phyloP scores from a whole-genome alignment of 2,329 filamentous ascomycete species.

The Aspergillus transmontanensis region DNA sequence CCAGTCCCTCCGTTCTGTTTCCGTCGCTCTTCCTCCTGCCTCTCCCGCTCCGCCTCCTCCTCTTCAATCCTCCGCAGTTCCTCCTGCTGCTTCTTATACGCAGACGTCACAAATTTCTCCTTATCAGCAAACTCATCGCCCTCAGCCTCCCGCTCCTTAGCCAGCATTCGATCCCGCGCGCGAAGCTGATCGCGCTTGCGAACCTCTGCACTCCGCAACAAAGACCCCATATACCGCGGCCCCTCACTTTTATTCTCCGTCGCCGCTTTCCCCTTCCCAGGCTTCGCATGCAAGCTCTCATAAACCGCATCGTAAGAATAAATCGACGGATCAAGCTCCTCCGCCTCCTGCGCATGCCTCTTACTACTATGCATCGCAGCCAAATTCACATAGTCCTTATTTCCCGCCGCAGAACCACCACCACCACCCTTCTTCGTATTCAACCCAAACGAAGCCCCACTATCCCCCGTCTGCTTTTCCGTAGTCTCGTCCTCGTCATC shows the following conservation, averaged over 20 bases:
- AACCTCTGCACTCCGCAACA: slow-evolving; percentile 62
- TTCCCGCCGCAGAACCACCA: slow-evolving; percentile 9
- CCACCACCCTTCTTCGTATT: slow-evolving; percentile 23
- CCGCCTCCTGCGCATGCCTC: slow-evolving; percentile 47
- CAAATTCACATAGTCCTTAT: slow-evolving; percentile 47
- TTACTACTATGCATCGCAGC: slow-evolving; percentile 49
- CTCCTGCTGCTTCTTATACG: slow-evolving; percentile 67
- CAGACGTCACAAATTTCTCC: slow-evolving; percentile 67
- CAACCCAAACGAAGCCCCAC: slow-evolving; percentile 23
- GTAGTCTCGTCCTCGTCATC: slow-evolving; percentile 34
- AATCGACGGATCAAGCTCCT: slow-evolving; percentile 49
- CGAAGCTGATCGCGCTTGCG: slow-evolving; percentile 66
- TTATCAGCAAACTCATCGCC: slow-evolving; percentile 69
- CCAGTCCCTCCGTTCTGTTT: slow-evolving; percentile 52
- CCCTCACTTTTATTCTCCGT: slow-evolving; percentile 26
- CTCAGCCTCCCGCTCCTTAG: slow-evolving; percentile 64
- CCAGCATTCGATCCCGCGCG: slow-evolving; percentile 62
- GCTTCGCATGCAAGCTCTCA: slow-evolving; percentile 49
- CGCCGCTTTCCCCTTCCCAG: slow-evolving; percentile 26
- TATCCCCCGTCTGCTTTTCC: slow-evolving; percentile 16
- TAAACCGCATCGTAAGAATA: slow-evolving; percentile 55
- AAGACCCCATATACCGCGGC: slow-evolving; percentile 63
- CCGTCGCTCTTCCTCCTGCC: slow-evolving; percentile 53
- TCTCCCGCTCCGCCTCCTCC: slow-evolving; percentile 62
- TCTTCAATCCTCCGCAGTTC: slow-evolving; percentile 59